Percentiles rank a stretch among this genome's conserved stretches.
Conservation (phyloP, 148 eudicot species). For the Diospyros kaki region DNA sequence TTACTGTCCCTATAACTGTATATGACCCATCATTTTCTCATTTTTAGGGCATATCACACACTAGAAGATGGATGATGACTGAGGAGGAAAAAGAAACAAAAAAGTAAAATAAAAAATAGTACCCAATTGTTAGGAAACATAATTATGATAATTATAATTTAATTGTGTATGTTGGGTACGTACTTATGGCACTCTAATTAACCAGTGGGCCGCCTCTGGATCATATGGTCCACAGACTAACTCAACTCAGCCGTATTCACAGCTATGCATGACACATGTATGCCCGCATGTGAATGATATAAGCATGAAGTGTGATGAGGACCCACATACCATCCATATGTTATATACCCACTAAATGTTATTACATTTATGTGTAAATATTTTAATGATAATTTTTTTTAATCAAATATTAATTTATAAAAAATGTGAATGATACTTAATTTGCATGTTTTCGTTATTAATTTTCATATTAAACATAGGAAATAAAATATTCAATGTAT, state of each 20-base stretch:
- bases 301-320: slow-evolving; percentile 70
- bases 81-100: not conserved
- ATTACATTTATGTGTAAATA: too few relatives aligned
- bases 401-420: too few relatives aligned
- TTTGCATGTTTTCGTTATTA: too few relatives aligned
- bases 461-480: too few relatives aligned
- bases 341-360: too few relatives aligned
- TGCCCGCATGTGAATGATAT: slow-evolving; percentile 47
- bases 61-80: not conserved
- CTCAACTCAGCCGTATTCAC: slow-evolving; percentile 15
- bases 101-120: not conserved
- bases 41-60: too few relatives aligned
- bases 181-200: not conserved
- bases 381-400: too few relatives aligned
- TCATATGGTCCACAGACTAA: slow-evolving; percentile 26
- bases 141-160: slow-evolving; percentile 14
- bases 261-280: slow-evolving; percentile 41
- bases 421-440: too few relatives aligned
- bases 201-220: slow-evolving; percentile 15
- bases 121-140: not conserved
- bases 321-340: slow-evolving; percentile 9
- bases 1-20: too few relatives aligned
- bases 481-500: too few relatives aligned
- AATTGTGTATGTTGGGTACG: slow-evolving; percentile 12
- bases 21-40: too few relatives aligned